Evolutionary conservation across 495 filamentous ascomycete genomes (phyloP), one percentile per base, ranked within the genome.

Genomic region (Massariosphaeria phaeospora): DNA sequence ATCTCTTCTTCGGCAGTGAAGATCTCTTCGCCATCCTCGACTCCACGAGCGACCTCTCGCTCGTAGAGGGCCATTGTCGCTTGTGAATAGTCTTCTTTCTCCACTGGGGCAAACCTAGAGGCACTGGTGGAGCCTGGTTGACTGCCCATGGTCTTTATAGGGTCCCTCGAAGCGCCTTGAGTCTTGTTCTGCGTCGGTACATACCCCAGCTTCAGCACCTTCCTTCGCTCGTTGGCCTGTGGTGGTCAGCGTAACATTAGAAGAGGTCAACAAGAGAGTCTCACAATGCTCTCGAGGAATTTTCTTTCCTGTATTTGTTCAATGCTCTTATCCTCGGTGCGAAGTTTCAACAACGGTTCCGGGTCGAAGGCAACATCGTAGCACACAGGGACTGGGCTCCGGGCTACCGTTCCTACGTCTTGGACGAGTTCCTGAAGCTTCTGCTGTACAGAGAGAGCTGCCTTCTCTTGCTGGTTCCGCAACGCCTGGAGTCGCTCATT

Each of bases 1-100:
- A 97, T 81, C 17, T 85, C 79, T 68, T 95, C 94, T 72, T 97
- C 94, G 11, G 83, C 85, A 0, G 90, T 82, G 63, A 99, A 96
- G 26, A 99, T 94, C 69, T 97, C 93, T 65, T 99, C 93, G 61
- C 93, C 89, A 59, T 96, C 93, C 55, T 83, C 80, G 5, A 99
- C 81, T 0, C 91, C 94, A 53, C 89, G 86, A 9, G 94, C 91
- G 36, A 96, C 84, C 67, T 99, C 93, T 43, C 89, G 79, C 62
- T 97, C 90, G 58, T 95, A 97, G 3, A 96, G 68, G 9, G 89
- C 89, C 66, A 85, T 95, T 24, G 90, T 93, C 3, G 90, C 89
- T 59, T 90, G 85, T 0, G 90, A 94, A 63, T 91, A 95, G 66
- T 96, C 89, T 55, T 91, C 89, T 55, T 87, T 86, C 12, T 78